These are phyloP conservation scores for Kuraishia cidri DNA, from an alignment of 805 yeast species.

Conservation along the genomic window DNA sequence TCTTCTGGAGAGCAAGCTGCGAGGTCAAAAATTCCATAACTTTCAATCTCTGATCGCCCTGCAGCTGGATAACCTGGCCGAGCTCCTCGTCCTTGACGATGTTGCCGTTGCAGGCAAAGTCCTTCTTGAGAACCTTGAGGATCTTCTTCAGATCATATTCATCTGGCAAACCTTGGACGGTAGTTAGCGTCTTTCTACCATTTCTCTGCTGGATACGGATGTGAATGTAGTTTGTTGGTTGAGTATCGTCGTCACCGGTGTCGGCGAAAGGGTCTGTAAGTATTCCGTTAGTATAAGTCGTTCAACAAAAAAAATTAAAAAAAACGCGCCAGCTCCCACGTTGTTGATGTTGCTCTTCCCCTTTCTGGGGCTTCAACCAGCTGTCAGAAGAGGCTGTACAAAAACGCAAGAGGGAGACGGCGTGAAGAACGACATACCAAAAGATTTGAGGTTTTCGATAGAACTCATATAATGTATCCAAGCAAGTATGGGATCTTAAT, in stretches of 20 bases:
- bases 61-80: constrained; percentile 96
- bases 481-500: neutral
- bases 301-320: neutral
- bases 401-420: too few relatives aligned
- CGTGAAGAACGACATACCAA: constrained; percentile 45
- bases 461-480: constrained; percentile 64
- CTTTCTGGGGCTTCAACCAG: neutral
- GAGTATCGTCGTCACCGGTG: constrained; percentile 98
- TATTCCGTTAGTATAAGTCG: constrained; percentile 2
- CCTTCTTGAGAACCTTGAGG: constrained; percentile 89
- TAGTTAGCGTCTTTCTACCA: constrained; percentile 97
- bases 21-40: constrained; percentile 87
- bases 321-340: neutral
- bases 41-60: constrained; percentile 98
- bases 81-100: constrained; percentile 93
- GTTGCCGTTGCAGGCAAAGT: constrained; percentile 98
- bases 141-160: constrained; percentile 95
- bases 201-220: constrained; percentile 99
- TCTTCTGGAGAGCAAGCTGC: constrained; percentile 85
- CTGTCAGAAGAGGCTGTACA: too few relatives aligned
- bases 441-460: constrained; percentile 82
- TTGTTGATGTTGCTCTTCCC: neutral
- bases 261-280: constrained; percentile 92
- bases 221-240: constrained; percentile 92
- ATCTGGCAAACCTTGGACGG: constrained; percentile 94